A percentile compares a stretch with the other conserved stretches of the same genome.
phyloP scores from a whole-genome alignment of 768 basidiomycete genomes.

The Collybiopsis confluens region DNA sequence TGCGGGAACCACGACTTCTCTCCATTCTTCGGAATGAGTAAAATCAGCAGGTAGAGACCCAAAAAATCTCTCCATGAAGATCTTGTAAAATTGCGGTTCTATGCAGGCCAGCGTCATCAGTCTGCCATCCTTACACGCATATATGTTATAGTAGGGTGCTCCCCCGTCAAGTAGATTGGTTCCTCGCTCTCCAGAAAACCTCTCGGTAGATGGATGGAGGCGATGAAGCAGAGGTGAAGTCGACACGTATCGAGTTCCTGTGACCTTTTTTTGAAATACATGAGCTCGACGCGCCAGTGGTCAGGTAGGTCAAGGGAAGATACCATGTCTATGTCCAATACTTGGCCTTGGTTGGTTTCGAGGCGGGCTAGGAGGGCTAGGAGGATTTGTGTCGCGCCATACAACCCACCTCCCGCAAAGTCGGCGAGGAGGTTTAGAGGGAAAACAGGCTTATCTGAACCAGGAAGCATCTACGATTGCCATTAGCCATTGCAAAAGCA shows the following conservation, averaged over 20 bases:
- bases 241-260: slow-evolving; percentile 74
- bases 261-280: slow-evolving; percentile 46
- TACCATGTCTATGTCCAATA: slow-evolving; percentile 78
- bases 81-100: slow-evolving; percentile 67
- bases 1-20: slow-evolving; percentile 33
- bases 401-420: slow-evolving; percentile 65
- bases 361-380: slow-evolving; percentile 68
- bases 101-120: slow-evolving; percentile 78
- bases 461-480: slow-evolving; percentile 58
- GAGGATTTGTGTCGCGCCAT: slow-evolving; percentile 68
- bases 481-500: not conserved
- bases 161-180: slow-evolving; percentile 69
- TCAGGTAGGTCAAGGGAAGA: slow-evolving; percentile 7
- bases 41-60: slow-evolving; percentile 43
- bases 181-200: slow-evolving; percentile 44
- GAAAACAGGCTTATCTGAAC: slow-evolving; percentile 61
- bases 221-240: slow-evolving; percentile 60
- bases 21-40: slow-evolving; percentile 47
- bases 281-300: not conserved
- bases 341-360: slow-evolving; percentile 64
- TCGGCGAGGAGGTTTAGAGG: slow-evolving; percentile 78
- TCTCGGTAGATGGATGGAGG: slow-evolving; percentile 17
- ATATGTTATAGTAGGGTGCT: slow-evolving; percentile 73
- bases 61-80: slow-evolving; percentile 54
- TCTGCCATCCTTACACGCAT: slow-evolving; percentile 65